Percentiles rank a stretch among this genome's conserved stretches.
These are phyloP conservation scores for Neofusicoccum umdonicola DNA, from an alignment of 2,329 filamentous ascomycete species.

Conservation along the genomic window DNA sequence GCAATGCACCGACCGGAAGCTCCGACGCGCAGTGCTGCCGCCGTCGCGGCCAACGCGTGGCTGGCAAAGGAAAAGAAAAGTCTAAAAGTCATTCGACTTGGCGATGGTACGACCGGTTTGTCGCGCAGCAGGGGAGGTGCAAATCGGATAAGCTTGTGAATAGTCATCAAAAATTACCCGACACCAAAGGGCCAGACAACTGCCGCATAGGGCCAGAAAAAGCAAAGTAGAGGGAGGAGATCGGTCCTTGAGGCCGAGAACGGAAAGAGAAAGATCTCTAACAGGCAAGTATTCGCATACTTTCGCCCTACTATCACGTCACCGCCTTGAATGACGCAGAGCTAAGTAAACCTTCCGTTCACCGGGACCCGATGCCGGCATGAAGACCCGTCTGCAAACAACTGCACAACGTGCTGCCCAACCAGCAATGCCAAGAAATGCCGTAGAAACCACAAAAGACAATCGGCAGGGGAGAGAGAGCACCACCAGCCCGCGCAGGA, in stretches of 20 bases:
- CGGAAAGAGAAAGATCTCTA: not conserved
- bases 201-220: not conserved
- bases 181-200: not conserved
- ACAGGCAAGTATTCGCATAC: not conserved
- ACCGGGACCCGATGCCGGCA: not conserved
- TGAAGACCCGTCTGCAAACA: not conserved
- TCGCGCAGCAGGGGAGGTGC: not conserved
- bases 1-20: not conserved
- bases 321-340: not conserved
- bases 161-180: not conserved
- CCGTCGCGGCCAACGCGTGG: not conserved
- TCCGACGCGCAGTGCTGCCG: no score
- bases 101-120: not conserved
- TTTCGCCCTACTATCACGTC: not conserved
- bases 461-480: no score
- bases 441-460: no score
- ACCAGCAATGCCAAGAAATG: not conserved
- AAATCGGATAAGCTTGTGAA: not conserved
- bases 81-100: not conserved
- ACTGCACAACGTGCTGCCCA: not conserved
- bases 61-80: not conserved
- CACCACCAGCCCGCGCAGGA: no score
- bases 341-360: not conserved
- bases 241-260: not conserved
- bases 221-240: not conserved